These are phyloP conservation scores for Stemphylium vesicarium DNA, from an alignment of 2,329 filamentous ascomycete species.

Conservation along the genomic window DNA sequence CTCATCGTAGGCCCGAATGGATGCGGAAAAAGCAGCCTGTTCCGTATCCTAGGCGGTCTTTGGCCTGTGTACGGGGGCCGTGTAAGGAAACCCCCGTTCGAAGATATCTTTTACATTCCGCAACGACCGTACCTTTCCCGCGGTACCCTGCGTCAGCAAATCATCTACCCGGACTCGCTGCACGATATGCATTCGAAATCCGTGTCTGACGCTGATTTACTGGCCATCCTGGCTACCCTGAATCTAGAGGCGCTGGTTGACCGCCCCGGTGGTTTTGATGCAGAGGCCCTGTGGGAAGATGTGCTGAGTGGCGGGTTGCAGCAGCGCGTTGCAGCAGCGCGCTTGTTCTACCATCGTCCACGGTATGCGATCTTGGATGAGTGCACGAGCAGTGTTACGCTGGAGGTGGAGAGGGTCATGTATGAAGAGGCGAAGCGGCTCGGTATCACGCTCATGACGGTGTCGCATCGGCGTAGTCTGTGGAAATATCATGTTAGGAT, in stretches of 20 bases:
- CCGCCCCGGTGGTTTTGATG: constrained; percentile 84
- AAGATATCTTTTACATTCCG: constrained; percentile 97
- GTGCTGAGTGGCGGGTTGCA: constrained; percentile 91
- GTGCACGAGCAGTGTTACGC: constrained; percentile 92
- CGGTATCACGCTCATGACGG: constrained; percentile 95
- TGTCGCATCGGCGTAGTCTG: constrained; percentile 85
- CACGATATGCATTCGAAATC: constrained; percentile 86
- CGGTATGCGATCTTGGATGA: constrained; percentile 96
- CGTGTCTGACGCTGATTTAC: constrained; percentile 80
- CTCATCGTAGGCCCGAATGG: constrained; percentile 96
- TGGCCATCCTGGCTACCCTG: constrained; percentile 76
- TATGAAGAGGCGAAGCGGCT: constrained; percentile 93
- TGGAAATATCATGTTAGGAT: constrained; percentile 98
- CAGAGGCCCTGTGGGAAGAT: constrained; percentile 95
- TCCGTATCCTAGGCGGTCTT: constrained; percentile 92
- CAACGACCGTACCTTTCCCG: constrained; percentile 92
- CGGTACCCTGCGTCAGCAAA: constrained; percentile 91
- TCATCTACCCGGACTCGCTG: constrained; percentile 91
- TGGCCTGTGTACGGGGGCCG: constrained; percentile 98
- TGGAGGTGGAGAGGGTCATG: constrained; percentile 94
- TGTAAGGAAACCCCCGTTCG: constrained; percentile 88
- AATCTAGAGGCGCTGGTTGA: constrained; percentile 84
- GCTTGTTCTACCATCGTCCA: constrained; percentile 90
- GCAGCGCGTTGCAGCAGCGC: constrained; percentile 95
- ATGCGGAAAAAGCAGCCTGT: constrained; percentile 94